Evolutionary conservation across 2,329 filamentous ascomycete genomes (phyloP), one percentile per base, ranked within the genome.

Genomic region (Diaporthe humulicola): DNA sequence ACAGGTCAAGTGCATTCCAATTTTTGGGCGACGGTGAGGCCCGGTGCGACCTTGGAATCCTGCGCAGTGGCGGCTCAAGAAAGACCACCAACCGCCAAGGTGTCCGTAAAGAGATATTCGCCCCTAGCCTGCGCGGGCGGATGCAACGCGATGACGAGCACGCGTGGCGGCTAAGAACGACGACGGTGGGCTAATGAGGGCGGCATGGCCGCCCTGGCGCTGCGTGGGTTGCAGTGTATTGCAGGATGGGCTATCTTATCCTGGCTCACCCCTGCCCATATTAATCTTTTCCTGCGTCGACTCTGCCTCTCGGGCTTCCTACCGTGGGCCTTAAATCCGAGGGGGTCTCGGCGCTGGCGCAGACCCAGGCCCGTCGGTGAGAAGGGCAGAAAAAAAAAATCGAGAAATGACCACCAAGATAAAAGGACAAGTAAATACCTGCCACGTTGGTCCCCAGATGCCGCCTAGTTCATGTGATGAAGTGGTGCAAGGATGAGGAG

Each of bases 121-220:
- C n/a, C 22, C 40, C 40, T 66, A 48, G 25, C 40, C 33, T 15
- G 45, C 45, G 3, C 45, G 28, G 15, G 58, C 40, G 28, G 33
- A 40, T 54, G 64, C 64, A 54, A 67, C 48, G 14, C n/a, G 48
- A 69, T 69, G 64, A 69, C 64, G 64, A 54, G n/a, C 45, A 54
- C 48, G 15, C 48, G 64, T 69, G 64, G 64, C 64, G 64, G 48
- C 48, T 54, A 40, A 40, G 33, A 19, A 69, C 22, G 48, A 69
- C 48, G 48, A 50, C 33, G 64, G 64, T 33, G 40, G 15, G n/a
- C 40, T 48, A 58, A 33, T 9, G 40, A 42, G 17, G 60, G 40
- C 40, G 60, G 48, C 40, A 45, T 36, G 54, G 30, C 48, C n/a
- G 48, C 48, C 48, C 48, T 50, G 38, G 38, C 5, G 9, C 25